Evolutionary conservation across 2,329 filamentous ascomycete species (phyloP).

Genomic region (Parafenestella ontariensis): DNA sequence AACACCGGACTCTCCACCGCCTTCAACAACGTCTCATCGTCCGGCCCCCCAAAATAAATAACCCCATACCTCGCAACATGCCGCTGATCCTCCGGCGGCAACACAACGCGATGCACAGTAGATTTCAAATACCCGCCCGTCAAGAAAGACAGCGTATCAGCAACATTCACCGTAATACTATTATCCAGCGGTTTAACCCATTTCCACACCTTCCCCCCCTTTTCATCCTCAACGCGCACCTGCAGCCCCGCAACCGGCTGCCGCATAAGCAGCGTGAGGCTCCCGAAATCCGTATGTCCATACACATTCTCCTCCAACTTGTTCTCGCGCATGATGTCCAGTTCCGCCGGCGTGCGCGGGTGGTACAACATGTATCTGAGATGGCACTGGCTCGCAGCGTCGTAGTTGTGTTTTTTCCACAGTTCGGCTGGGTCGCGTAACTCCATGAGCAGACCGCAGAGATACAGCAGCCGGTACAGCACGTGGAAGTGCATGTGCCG

Average conservation of each 20-base stretch:
- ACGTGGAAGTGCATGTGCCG: constrained; percentile 15
- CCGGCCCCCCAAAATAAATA: constrained; percentile 16
- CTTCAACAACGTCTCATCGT: constrained; percentile 2
- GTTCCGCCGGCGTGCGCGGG: constrained; percentile 6
- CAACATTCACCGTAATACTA: constrained; percentile 49
- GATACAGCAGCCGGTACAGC: constrained; percentile 9
- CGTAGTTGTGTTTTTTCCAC: constrained; percentile 12
- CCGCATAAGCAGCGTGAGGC: constrained; percentile 62
- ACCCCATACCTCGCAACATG: constrained; percentile 48
- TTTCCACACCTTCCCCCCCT: constrained; percentile 34
- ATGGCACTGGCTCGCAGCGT: constrained; percentile 9
- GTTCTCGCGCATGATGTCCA: constrained; percentile 7
- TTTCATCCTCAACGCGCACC: constrained; percentile 42
- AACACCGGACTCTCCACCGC: not conserved
- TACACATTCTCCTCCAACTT: constrained; percentile 8
- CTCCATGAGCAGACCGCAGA: constrained; percentile 17
- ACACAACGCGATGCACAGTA: constrained; percentile 56
- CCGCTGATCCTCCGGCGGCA: constrained; percentile 56
- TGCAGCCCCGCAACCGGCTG: constrained; percentile 65
- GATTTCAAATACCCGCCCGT: constrained; percentile 53
- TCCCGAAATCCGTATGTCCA: constrained; percentile 64
- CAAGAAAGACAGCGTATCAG: constrained; percentile 45
- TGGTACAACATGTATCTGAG: constrained; percentile 20
- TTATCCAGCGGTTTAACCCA: constrained; percentile 47
- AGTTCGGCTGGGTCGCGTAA: constrained; percentile 8